These are phyloP conservation scores for Penicillium sp. DNA, from an alignment of 2,329 filamentous ascomycete species.

Conservation along the genomic window DNA sequence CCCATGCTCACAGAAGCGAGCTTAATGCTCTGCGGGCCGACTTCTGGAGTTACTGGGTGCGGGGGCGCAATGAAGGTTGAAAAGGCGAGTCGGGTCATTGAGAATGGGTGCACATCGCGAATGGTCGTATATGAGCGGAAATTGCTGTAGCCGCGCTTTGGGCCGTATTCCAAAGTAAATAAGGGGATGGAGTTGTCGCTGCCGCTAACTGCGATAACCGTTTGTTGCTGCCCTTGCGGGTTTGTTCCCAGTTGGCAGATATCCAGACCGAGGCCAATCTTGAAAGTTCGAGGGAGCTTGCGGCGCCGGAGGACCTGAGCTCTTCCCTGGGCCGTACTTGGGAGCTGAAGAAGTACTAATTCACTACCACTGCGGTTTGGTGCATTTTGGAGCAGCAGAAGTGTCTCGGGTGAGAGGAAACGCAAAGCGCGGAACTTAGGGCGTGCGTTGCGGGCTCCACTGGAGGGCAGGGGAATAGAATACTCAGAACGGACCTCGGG, in stretches of 20 bases:
- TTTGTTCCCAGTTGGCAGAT: constrained; percentile 67
- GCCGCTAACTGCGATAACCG: constrained; percentile 76
- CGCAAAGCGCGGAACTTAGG: constrained; percentile 59
- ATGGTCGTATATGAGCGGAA: constrained; percentile 55
- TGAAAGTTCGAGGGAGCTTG: constrained; percentile 67
- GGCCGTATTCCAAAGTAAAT: constrained; percentile 71
- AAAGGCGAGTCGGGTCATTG: constrained; percentile 59
- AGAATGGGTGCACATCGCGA: constrained; percentile 57
- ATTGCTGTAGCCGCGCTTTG: constrained; percentile 44
- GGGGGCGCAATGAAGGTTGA: constrained; percentile 55
- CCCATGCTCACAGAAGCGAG: constrained; percentile 80
- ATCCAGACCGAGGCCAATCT: constrained; percentile 76
- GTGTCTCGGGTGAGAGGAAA: constrained; percentile 55
- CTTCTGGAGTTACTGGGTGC: constrained; percentile 50
- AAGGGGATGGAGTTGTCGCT: constrained; percentile 78
- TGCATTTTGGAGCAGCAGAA: constrained; percentile 59
- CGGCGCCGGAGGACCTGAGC: constrained; percentile 54
- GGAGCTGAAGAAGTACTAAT: constrained; percentile 50
- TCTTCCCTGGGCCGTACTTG: constrained; percentile 24
- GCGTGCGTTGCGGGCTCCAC: constrained; percentile 32
- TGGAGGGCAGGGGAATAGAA: constrained; percentile 43
- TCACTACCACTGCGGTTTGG: constrained; percentile 58
- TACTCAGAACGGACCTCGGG: constrained; percentile 40
- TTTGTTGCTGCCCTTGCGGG: constrained; percentile 68
- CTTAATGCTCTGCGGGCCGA: constrained; percentile 64